Conservation (phyloP, 2,329 filamentous ascomycete genomes). For the Canariomyces notabilis region DNA sequence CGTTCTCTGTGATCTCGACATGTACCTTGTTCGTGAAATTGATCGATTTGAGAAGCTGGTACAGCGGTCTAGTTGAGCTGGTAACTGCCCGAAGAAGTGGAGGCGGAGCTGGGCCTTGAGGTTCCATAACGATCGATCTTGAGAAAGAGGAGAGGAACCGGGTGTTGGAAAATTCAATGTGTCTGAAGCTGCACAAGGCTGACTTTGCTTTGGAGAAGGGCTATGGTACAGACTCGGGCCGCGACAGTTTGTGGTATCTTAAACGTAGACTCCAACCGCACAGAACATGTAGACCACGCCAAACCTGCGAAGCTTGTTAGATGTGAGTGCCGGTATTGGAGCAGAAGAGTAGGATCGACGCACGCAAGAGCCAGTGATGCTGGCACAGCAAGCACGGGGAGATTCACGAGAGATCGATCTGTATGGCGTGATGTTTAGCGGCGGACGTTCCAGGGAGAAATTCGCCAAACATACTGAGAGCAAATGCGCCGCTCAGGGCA, state of each 20-base stretch:
- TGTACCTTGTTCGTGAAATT: slow-evolving; percentile 54
- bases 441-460: not conserved
- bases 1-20: slow-evolving; percentile 74
- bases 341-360: slow-evolving; percentile 32
- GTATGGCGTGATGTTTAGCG: slow-evolving; percentile 24
- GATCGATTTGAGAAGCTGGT: slow-evolving; percentile 56
- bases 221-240: slow-evolving; percentile 37
- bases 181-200: slow-evolving; percentile 16
- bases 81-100: slow-evolving; percentile 71
- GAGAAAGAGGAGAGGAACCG: slow-evolving; percentile 7
- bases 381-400: slow-evolving; percentile 74
- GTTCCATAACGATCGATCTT: slow-evolving; percentile 15
- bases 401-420: slow-evolving; percentile 78
- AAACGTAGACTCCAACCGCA: slow-evolving; percentile 97
- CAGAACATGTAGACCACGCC: slow-evolving; percentile 98
- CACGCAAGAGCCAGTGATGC: slow-evolving; percentile 89
- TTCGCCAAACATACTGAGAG: slow-evolving; percentile 63
- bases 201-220: slow-evolving; percentile 25
- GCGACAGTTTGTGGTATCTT: slow-evolving; percentile 42
- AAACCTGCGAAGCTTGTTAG: slow-evolving; percentile 52
- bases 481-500: slow-evolving; percentile 71
- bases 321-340: not conserved
- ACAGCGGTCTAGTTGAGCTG: slow-evolving; percentile 71
- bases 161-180: slow-evolving; percentile 6
- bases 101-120: slow-evolving; percentile 21